Percentiles rank a stretch among this genome's conserved stretches.
These are phyloP conservation scores for Magnaporthales sp. DNA, from an alignment of 2,329 filamentous ascomycete species.

Conservation along the genomic window DNA sequence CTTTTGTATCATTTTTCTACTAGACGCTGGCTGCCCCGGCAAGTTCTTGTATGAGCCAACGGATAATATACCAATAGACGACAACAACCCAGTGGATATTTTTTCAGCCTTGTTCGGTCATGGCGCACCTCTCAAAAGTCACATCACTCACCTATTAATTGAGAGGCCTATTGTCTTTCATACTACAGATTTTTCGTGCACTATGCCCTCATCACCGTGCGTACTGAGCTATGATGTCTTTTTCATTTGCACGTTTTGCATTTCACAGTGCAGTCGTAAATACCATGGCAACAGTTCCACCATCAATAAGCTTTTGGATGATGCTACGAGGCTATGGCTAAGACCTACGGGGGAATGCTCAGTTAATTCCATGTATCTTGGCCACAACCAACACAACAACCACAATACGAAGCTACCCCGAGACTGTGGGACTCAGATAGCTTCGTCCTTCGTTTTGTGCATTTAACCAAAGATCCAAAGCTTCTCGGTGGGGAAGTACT, in stretches of 20 bases:
- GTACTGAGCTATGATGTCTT: neutral
- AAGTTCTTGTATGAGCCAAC: neutral
- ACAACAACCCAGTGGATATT: neutral
- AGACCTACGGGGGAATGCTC: neutral
- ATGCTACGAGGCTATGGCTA: neutral
- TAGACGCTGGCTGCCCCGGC: neutral
- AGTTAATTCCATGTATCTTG: neutral
- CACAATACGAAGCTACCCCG: neutral
- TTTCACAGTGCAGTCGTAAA: neutral
- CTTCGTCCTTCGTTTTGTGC: neutral
- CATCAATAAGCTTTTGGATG: neutral
- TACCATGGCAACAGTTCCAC: neutral
- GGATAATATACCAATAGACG: neutral
- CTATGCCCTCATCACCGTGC: neutral
- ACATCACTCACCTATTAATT: neutral
- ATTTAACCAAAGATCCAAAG: constrained; percentile 50
- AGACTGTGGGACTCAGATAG: neutral
- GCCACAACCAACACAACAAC: neutral
- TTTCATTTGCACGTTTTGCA: neutral
- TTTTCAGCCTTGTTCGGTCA: neutral
- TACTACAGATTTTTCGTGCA: neutral
- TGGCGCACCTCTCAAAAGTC: neutral
- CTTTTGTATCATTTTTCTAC: neutral
- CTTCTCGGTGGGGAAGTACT: constrained; percentile 48
- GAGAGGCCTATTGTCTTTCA: neutral